phyloP scores from a whole-genome alignment of 345 rosid species.

The Melaleuca quinquenervia region DNA sequence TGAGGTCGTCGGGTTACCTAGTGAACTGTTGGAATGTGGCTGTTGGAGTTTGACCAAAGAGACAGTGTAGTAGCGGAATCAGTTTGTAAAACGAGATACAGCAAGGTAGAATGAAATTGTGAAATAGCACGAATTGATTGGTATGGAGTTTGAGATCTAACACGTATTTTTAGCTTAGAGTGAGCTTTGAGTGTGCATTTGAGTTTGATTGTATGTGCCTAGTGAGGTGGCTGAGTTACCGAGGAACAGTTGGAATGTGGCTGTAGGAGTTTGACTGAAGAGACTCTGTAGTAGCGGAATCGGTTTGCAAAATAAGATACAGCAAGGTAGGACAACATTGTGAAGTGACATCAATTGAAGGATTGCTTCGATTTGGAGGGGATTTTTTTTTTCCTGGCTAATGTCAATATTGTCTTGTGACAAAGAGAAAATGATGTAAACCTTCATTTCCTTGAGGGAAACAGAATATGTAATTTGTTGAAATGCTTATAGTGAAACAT shows the following conservation, averaged over 20 bases:
- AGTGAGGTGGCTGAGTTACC: too few relatives aligned
- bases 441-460: background rate
- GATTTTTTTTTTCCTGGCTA: background rate
- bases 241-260: too few relatives aligned
- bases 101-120: background rate
- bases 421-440: background rate
- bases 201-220: too few relatives aligned
- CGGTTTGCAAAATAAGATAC: too few relatives aligned
- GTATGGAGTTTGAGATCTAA: too few relatives aligned
- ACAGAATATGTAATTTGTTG: background rate
- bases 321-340: background rate
- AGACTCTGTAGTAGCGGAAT: too few relatives aligned
- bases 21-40: background rate
- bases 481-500: background rate
- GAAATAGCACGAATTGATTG: background rate
- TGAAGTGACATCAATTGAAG: background rate
- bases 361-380: background rate
- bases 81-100: background rate
- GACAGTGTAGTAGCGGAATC: background rate
- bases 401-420: background rate
- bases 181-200: too few relatives aligned
- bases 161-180: too few relatives aligned
- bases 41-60: background rate
- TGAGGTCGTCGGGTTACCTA: background rate
- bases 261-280: too few relatives aligned